phyloP scores from a whole-genome alignment of 176 grass and related monocot genomes.

The Triticum dicoccoides region DNA sequence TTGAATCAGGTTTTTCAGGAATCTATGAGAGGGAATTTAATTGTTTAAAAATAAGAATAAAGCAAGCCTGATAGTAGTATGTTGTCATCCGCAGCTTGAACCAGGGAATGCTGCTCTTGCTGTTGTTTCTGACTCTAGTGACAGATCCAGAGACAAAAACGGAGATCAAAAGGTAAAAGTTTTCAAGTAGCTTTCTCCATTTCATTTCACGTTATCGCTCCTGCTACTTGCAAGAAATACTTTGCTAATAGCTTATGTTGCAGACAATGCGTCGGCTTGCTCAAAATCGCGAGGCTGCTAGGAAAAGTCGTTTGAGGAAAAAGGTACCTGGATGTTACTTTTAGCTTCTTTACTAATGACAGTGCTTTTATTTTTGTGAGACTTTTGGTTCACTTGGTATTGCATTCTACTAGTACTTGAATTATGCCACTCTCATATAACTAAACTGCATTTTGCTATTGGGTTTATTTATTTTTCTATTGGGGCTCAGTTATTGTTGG shows the following conservation, averaged over 20 bases:
- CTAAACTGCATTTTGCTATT: conserved; percentile 3
- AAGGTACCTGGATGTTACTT: conserved; percentile 60
- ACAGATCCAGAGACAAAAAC: conserved; percentile 85
- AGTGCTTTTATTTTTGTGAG: neutral
- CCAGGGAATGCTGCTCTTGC: conserved; percentile 41
- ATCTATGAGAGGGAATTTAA: neutral
- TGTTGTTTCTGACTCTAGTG: conserved; percentile 76
- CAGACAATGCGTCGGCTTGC: conserved; percentile 85
- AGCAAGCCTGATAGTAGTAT: conserved; percentile 31
- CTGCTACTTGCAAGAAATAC: neutral
- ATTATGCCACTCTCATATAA: neutral
- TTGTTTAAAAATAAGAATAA: conserved; percentile 14
- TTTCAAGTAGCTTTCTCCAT: conserved; percentile 13
- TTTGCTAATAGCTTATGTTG: conserved; percentile 37
- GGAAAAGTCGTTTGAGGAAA: conserved; percentile 98
- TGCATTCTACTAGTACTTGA: neutral
- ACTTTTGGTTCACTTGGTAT: neutral
- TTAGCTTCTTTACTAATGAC: conserved; percentile 7
- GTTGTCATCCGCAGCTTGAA: conserved; percentile 60
- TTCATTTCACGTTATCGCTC: neutral
- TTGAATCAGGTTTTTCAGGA: neutral
- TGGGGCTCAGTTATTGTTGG: neutral
- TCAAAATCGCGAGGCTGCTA: conserved; percentile 98
- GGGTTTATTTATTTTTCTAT: neutral
- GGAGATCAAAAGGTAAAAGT: conserved; percentile 73